Evolutionary conservation across 306 rosid genomes (phyloP).

Genomic region (Dalbergia cultrata): DNA sequence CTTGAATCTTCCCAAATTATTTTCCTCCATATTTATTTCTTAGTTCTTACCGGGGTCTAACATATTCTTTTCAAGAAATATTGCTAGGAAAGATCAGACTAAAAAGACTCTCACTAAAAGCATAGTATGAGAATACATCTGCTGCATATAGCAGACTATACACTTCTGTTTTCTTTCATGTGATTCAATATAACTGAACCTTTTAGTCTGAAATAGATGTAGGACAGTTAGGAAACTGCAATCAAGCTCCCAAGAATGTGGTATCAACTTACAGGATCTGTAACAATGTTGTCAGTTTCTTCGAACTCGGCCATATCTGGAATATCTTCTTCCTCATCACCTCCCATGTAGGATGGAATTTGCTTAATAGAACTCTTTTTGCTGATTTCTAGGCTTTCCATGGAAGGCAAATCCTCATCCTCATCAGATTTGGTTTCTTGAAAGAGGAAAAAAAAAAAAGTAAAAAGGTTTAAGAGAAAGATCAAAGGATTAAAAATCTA

Average conservation of each 20-base stretch:
- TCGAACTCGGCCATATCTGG: constrained; percentile 91
- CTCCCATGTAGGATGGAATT: constrained; percentile 62
- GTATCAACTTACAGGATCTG: constrained; percentile 78
- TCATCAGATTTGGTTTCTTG: constrained; percentile 72
- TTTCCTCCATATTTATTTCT: constrained; percentile 1
- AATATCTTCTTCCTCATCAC: constrained; percentile 84
- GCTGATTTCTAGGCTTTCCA: constrained; percentile 85
- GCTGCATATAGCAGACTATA: background rate
- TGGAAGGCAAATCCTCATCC: constrained; percentile 85
- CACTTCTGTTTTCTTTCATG: constrained; percentile 7
- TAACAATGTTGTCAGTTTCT: constrained; percentile 77
- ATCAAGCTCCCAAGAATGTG: background rate
- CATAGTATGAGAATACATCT: constrained; percentile 3
- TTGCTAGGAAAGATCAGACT: background rate
- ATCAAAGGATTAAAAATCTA: constrained; percentile 19
- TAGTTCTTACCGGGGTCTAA: background rate
- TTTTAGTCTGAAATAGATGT: background rate
- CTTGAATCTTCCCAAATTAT: background rate
- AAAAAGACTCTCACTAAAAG: background rate
- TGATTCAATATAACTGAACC: constrained; percentile 19
- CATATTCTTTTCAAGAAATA: background rate
- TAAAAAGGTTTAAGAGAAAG: constrained; percentile 26
- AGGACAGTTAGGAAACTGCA: background rate
- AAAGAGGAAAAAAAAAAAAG: constrained; percentile 36
- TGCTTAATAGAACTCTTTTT: constrained; percentile 60